Evolutionary conservation across 768 basidiomycete genomes (phyloP).

Genomic region (Goffeauzyma gilvescens): DNA sequence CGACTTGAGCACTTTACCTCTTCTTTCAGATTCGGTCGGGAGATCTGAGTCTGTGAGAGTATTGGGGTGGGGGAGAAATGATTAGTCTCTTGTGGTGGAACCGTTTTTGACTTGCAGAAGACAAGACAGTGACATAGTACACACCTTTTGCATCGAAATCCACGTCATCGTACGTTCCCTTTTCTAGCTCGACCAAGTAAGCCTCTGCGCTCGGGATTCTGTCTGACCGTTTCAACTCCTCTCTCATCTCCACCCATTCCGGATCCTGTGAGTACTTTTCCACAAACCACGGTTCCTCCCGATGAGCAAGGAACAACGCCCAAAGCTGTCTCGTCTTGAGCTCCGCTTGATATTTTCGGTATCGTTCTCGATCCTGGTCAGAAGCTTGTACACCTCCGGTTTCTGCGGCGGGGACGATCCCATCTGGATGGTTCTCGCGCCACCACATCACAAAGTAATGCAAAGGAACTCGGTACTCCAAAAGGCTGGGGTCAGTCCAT

Average conservation of each 20-base stretch:
- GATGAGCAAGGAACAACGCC: slow-evolving; percentile 87
- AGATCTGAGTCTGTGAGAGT: slow-evolving; percentile 54
- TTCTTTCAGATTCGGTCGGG: not conserved
- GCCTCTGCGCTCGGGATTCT: slow-evolving; percentile 55
- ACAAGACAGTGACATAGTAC: not conserved
- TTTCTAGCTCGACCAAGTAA: slow-evolving; percentile 63
- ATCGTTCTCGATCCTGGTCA: too few relatives aligned
- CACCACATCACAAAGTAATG: too few relatives aligned
- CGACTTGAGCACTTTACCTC: not conserved
- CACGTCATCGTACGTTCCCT: slow-evolving; percentile 54
- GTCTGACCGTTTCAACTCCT: slow-evolving; percentile 62
- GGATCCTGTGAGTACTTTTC: slow-evolving; percentile 77
- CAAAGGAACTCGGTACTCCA: too few relatives aligned
- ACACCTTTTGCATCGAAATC: slow-evolving; percentile 17
- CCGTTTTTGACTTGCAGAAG: not conserved
- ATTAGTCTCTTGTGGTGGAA: slow-evolving; percentile 6
- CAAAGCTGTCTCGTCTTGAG: too few relatives aligned
- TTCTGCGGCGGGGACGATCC: too few relatives aligned
- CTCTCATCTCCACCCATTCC: slow-evolving; percentile 52
- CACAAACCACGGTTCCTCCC: slow-evolving; percentile 87
- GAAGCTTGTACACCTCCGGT: too few relatives aligned
- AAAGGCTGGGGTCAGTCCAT: too few relatives aligned
- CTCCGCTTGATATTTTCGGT: slow-evolving; percentile 1
- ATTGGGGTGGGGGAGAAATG: slow-evolving; percentile 87
- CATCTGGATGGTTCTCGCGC: too few relatives aligned